These are phyloP conservation scores for Sporothrix sp. DNA, from an alignment of 2,329 filamentous ascomycete genomes.

Conservation along the genomic window DNA sequence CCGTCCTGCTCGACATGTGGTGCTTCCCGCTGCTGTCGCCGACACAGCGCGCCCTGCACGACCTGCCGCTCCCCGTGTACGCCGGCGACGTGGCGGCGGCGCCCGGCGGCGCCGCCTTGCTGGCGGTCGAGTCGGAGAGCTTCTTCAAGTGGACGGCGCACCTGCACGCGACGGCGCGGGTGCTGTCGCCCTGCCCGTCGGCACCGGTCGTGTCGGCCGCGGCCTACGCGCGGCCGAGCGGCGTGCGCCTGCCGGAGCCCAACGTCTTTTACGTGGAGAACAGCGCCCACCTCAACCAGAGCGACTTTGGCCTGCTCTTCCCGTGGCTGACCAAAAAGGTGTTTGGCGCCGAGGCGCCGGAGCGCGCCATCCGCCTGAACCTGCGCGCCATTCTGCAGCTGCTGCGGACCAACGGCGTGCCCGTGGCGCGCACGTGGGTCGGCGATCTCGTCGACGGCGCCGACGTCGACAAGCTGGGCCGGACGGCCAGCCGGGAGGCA, in stretches of 20 bases:
- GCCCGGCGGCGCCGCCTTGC: constrained; percentile 47
- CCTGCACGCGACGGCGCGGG: constrained; percentile 55
- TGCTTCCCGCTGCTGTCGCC: constrained; percentile 60
- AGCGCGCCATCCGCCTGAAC: constrained; percentile 50
- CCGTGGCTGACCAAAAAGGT: constrained; percentile 56
- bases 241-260: constrained; percentile 39
- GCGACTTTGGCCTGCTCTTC: constrained; percentile 75
- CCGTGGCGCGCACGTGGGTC: constrained; percentile 39
- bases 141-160: constrained; percentile 74
- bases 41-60: constrained; percentile 52
- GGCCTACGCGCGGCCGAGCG: constrained; percentile 33
- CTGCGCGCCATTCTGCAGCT: constrained; percentile 48
- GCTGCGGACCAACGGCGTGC: constrained; percentile 39
- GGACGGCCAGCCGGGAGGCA: background rate
- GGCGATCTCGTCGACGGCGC: constrained; percentile 41
- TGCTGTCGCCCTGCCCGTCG: constrained; percentile 49
- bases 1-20: constrained; percentile 73
- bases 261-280: constrained; percentile 64
- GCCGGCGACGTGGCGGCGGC: constrained; percentile 35
- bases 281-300: constrained; percentile 74
- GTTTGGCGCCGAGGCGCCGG: constrained; percentile 47
- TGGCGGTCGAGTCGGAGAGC: constrained; percentile 64
- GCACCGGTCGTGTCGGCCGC: constrained; percentile 32
- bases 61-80: constrained; percentile 66
- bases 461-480: constrained; percentile 28